A percentile compares a stretch with the other conserved stretches of the same genome.
These are phyloP conservation scores for Naematelia encephala DNA, from an alignment of 768 basidiomycete genomes.

Conservation along the genomic window DNA sequence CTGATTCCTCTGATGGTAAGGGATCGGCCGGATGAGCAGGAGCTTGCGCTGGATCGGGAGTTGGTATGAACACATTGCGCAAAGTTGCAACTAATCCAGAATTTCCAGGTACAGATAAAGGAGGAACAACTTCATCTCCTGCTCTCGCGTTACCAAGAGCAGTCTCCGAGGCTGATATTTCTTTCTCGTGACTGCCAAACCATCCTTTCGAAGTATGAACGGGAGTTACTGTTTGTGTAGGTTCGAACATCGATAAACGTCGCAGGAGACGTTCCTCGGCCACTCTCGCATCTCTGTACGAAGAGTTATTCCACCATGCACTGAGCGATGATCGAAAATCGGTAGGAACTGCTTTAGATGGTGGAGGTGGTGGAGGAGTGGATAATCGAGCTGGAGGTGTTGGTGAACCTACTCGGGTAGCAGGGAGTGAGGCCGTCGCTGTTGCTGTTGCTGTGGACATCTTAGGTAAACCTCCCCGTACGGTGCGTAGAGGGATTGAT, in stretches of 20 bases:
- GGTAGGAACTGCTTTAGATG: constrained; percentile 31
- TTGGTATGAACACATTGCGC: constrained; percentile 43
- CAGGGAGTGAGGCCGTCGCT: neutral
- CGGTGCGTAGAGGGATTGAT: neutral
- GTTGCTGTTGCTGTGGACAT: neutral
- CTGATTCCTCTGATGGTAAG: constrained; percentile 5
- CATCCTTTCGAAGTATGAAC: constrained; percentile 31
- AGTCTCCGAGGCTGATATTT: neutral
- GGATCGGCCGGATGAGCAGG: constrained; percentile 40
- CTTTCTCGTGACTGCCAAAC: constrained; percentile 17
- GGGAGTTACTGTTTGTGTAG: constrained; percentile 3
- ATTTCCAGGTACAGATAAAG: constrained; percentile 14
- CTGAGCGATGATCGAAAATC: constrained; percentile 39
- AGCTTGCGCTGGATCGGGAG: constrained; percentile 33
- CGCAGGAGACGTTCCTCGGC: constrained; percentile 41
- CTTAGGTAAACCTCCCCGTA: neutral
- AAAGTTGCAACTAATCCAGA: constrained; percentile 36
- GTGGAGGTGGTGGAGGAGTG: constrained; percentile 31
- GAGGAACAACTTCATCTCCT: constrained; percentile 25
- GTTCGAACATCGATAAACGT: constrained; percentile 30
- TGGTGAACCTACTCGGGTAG: neutral
- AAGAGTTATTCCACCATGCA: constrained; percentile 45
- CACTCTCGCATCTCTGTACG: constrained; percentile 38
- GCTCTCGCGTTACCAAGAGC: neutral
- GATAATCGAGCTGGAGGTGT: constrained; percentile 15